Conservation (phyloP, 331 rosid species). For the Erythrophleum ivorense region DNA sequence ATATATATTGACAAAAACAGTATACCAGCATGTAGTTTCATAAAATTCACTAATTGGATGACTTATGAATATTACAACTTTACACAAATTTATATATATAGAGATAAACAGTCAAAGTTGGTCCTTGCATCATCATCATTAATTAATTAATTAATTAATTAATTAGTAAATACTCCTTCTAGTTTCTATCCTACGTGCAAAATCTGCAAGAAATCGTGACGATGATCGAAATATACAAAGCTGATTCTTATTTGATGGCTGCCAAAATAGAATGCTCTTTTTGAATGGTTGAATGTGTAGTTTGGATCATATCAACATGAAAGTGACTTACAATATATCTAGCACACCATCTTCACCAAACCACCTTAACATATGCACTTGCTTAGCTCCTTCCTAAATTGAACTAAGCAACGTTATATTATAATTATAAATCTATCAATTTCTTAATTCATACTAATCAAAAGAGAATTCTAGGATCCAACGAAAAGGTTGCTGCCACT, state of each 20-base stretch:
- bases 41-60: no score
- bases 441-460: no score
- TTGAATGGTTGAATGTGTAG: slow-evolving; percentile 19
- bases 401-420: background rate
- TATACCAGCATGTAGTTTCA: no score
- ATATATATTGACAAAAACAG: no score
- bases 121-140: no score
- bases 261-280: slow-evolving; percentile 41
- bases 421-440: no score
- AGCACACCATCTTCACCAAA: slow-evolving; percentile 16
- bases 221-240: background rate
- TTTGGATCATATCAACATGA: background rate
- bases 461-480: background rate
- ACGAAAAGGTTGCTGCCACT: background rate
- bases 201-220: background rate
- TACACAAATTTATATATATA: no score
- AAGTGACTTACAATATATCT: slow-evolving; percentile 30
- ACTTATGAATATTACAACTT: no score
- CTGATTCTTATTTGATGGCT: slow-evolving; percentile 36
- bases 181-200: background rate
- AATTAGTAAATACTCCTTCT: no score
- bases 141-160: no score
- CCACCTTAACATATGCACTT: slow-evolving; percentile 16
- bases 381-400: slow-evolving; percentile 44
- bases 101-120: no score